Base-by-base conservation (phyloP, 164 flowering plant genomes). In the Protea cynaroides region DNA sequence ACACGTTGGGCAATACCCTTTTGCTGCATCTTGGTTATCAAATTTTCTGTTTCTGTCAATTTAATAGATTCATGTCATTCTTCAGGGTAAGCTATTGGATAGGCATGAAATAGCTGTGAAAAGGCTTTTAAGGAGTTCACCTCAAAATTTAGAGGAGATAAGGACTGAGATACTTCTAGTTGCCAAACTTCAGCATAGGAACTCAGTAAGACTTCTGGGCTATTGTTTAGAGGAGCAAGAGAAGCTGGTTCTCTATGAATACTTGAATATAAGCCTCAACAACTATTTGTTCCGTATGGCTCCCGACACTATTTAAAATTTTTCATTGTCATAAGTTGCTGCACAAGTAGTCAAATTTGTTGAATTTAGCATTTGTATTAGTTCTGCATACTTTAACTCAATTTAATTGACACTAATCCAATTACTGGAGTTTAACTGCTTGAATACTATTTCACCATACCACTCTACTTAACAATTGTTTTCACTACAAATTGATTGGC, bases 131-230 rank as follows among this genome's bases (percentile, higher is more conserved):
- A 60, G 5, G 1, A 56, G 44, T 22, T 75, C 79, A 0, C 49
- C 29, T 12, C 79, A 76, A 72, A 76, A 76, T 11, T 8, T 22
- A 7, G 54, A 49, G 17, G 79, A 76, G 59, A 58, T 78, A 40
- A 69, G 22, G 51, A 77, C 67, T 34, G 86, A 83, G 71, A 78
- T 83, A 22, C 36, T 61, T 11, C 18, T 79, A 21, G 67, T 78
- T 25, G 71, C 81, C 52, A 47, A 47, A 47, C 52, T 47, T 47
- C 52, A 47, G 52, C 52, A 47, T 47, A 47, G 17, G 52, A 81
- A 83, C 65, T 67, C 81, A 7, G 84, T 78, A 17, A 74, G 75
- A 57, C 70, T 81, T 37, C 34, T 72, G 23, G 85, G 87, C 18
- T 81, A 66, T 54, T 69, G 79, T 64, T 22, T 72, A 8, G 67